A percentile compares a stretch with the other conserved stretches of the same genome.
Evolutionary conservation across 176 grass and related monocot species (phyloP).

Genomic region (Puya raimondii): DNA sequence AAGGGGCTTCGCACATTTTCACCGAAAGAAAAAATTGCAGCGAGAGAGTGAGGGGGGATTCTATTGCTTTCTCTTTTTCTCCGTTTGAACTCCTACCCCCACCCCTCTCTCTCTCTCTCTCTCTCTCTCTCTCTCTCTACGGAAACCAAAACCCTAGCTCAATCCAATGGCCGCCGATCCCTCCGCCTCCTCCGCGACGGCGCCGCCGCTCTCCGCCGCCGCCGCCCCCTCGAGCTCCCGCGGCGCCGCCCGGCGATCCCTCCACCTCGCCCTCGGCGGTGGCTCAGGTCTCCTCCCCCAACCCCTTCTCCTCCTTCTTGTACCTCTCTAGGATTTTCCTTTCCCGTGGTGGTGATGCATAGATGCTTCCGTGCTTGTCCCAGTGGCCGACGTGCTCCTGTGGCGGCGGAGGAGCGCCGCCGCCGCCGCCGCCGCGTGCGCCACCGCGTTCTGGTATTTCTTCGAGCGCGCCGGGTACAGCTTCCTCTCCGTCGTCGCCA

Average conservation of each 20-base stretch:
- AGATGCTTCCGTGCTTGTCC: background rate
- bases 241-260: constrained; percentile 1
- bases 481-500: constrained; percentile 73
- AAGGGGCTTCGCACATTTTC: too few species aligned
- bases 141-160: background rate
- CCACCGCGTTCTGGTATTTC: constrained; percentile 69
- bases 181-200: background rate
- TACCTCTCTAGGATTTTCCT: background rate
- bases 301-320: background rate
- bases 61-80: too few species aligned
- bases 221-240: background rate
- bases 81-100: too few species aligned
- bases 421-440: constrained; percentile 33
- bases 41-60: too few species aligned
- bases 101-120: background rate
- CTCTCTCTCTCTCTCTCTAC: background rate
- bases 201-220: background rate
- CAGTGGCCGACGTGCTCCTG: constrained; percentile 91
- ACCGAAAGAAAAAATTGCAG: too few species aligned
- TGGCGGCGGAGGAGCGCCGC: constrained; percentile 74
- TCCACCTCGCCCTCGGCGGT: constrained; percentile 15
- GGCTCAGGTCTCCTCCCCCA: constrained; percentile 1
- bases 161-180: background rate
- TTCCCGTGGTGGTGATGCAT: background rate
- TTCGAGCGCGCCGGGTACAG: constrained; percentile 88